These are phyloP conservation scores for sorghum (Sorghum bicolor) DNA, from an alignment of 176 grass and related monocot genomes.

Conservation along the genomic window DNA sequence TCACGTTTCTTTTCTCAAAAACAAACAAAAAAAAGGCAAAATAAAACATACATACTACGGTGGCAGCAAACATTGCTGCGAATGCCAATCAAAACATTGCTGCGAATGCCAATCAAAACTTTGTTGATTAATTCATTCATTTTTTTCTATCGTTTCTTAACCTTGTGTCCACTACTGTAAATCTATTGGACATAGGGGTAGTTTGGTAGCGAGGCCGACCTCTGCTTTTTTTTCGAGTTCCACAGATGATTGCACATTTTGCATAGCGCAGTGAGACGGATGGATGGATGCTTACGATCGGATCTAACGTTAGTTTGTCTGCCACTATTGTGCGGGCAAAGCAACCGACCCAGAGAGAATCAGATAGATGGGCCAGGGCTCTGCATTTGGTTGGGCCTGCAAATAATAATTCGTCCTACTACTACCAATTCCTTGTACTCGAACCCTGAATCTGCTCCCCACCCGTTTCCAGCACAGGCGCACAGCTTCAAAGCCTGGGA, in stretches of 20 bases:
- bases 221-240: slow-evolving; percentile 6
- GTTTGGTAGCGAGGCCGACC: neutral
- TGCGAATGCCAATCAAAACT: neutral
- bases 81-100: neutral
- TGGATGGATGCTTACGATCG: neutral
- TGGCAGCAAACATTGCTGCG: neutral
- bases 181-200: too few species aligned
- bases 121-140: too few species aligned
- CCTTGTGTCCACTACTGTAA: too few species aligned
- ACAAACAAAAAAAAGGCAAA: neutral
- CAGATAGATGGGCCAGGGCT: neutral
- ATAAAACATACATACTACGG: too few species aligned
- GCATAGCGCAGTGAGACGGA: neutral
- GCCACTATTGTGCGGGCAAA: slow-evolving; percentile 23
- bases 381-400: neutral
- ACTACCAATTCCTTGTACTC: neutral
- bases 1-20: slow-evolving; percentile 33
- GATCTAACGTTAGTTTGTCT: slow-evolving; percentile 40
- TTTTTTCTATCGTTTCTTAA: too few species aligned
- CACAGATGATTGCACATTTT: slow-evolving; percentile 20
- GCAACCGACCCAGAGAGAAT: too few species aligned
- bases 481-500: neutral
- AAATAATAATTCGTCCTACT: slow-evolving; percentile 6
- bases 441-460: neutral
- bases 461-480: neutral